These are phyloP conservation scores for Endogone sp. DNA, from an alignment of 192 early-diverging fungal species.

Conservation along the genomic window DNA sequence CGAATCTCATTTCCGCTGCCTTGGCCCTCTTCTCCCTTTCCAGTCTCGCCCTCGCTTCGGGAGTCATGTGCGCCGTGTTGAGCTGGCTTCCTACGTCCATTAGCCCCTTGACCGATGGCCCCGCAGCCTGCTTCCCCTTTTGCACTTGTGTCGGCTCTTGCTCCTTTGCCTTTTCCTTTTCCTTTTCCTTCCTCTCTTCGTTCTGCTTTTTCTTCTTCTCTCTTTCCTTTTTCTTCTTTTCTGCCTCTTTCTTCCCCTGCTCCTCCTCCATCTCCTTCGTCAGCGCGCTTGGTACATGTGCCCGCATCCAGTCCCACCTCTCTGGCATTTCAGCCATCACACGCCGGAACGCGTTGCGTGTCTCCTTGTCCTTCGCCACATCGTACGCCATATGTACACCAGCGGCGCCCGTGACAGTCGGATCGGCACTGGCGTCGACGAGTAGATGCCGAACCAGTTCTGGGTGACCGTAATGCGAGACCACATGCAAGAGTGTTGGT, in stretches of 20 bases:
- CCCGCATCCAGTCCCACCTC: constrained; percentile 62
- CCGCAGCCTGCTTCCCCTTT: constrained; percentile 14
- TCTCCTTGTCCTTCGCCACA: constrained; percentile 63
- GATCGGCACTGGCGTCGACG: constrained; percentile 73
- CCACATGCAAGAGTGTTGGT: constrained; percentile 76
- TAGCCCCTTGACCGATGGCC: constrained; percentile 17
- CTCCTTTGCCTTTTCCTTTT: constrained; percentile 16
- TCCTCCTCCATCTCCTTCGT: constrained; percentile 68
- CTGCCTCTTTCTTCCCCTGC: constrained; percentile 54
- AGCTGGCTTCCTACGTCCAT: constrained; percentile 18
- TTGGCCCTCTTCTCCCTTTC: constrained; percentile 77
- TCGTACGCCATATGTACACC: constrained; percentile 60
- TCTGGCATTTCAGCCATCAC: constrained; percentile 56
- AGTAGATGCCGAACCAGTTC: constrained; percentile 58
- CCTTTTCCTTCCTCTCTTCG: constrained; percentile 32
- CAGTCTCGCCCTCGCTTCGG: constrained; percentile 63
- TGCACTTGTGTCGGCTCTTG: constrained; percentile 11
- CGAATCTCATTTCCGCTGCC: constrained; percentile 66
- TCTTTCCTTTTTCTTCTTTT: constrained; percentile 58
- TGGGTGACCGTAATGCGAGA: constrained; percentile 52
- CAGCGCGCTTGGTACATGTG: constrained; percentile 69
- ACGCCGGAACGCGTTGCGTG: constrained; percentile 70
- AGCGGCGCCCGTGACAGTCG: constrained; percentile 39
- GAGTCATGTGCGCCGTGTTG: constrained; percentile 45
- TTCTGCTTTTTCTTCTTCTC: constrained; percentile 54